These are phyloP conservation scores for Isatis tinctoria DNA, from an alignment of 345 rosid species.

Conservation along the genomic window DNA sequence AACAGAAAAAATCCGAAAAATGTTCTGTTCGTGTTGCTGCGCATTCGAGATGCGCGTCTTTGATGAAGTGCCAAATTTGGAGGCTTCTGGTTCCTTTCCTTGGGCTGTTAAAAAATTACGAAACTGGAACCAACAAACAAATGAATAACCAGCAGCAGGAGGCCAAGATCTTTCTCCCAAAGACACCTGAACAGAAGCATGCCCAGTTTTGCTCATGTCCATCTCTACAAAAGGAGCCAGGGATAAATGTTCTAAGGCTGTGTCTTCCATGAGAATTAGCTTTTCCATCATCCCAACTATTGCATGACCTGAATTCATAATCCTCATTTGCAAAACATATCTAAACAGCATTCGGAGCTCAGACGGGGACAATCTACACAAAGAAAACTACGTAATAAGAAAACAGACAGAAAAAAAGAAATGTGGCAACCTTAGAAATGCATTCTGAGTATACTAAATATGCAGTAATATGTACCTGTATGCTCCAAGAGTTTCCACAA, in stretches of 20 bases:
- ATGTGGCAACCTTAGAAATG: conserved; percentile 8
- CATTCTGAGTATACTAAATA: neutral
- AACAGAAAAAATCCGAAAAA: conserved; percentile 90
- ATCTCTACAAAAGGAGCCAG: conserved; percentile 93
- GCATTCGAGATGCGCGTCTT: conserved; percentile 44
- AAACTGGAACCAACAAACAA: conserved; percentile 98
- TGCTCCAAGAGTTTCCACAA: conserved; percentile 94
- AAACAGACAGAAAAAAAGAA: conserved; percentile 17
- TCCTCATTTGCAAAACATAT: conserved; percentile 82
- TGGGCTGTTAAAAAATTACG: conserved; percentile 63
- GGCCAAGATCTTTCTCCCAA: conserved; percentile 99
- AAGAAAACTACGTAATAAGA: conserved; percentile 23
- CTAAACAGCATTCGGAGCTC: conserved; percentile 84
- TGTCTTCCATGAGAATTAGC: conserved; percentile 83
- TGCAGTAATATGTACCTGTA: conserved; percentile 54
- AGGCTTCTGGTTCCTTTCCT: conserved; percentile 56
- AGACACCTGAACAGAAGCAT: conserved; percentile 96
- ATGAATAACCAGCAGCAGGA: conserved; percentile 99
- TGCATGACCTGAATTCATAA: conserved; percentile 65
- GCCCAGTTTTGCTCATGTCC: conserved; percentile 95
- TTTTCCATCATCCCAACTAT: conserved; percentile 95
- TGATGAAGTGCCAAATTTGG: conserved; percentile 54
- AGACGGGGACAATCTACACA: conserved; percentile 85
- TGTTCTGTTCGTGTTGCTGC: conserved; percentile 55
- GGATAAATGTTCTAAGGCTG: conserved; percentile 71